Base-by-base conservation (phyloP, 768 basidiomycete genomes). In the Hericium rajendrae region DNA sequence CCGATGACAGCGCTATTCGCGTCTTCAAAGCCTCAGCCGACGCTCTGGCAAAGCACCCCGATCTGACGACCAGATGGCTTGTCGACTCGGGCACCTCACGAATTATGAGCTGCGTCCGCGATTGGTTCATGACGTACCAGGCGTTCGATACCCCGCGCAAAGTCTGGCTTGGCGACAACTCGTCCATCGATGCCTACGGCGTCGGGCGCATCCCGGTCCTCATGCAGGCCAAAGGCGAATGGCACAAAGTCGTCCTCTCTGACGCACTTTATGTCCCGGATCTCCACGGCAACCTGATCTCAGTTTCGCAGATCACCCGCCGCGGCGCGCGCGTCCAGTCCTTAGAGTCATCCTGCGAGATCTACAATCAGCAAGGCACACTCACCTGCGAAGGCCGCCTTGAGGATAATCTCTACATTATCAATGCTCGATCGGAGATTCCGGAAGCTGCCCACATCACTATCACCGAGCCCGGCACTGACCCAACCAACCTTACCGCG, bases 231-330 rank as follows among this genome's bases (percentile, higher is more conserved):
- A 38, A 38, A 24, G 48, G 51, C 4, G 15, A 20, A 4, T 38
- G 46, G 13, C 48, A 55, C 15, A 18, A n/a, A 1, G 18, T 51
- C 15, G 20, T 66, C 15, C n/a, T 65, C 28, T 28, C 48, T 4
- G 52, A 62, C 24, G 55, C 59, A 18, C 61, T 56, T 50, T 53
- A 64, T 32, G 60, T 67, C 18, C 65, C 66, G 0, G 54, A 64
- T 2, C 61, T 67, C 20, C 43, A 62, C 6, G 58, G 60, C 8
- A 66, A 68, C 51, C 59, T 66, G 1, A 38, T 66, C 15, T 66
- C 63, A 13, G 63, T 66, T 37, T 55, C 64, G 6, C 50, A 48
- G 0, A 56, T 66, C 24, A 50, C 57, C 2, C 13, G 24, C 2
- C 46, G 48, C 16, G 41, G 58, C 20, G 55, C 53, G 38, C 20